phyloP scores from a whole-genome alignment of 805 yeast genomes.

The Nakazawaea ernobii region DNA sequence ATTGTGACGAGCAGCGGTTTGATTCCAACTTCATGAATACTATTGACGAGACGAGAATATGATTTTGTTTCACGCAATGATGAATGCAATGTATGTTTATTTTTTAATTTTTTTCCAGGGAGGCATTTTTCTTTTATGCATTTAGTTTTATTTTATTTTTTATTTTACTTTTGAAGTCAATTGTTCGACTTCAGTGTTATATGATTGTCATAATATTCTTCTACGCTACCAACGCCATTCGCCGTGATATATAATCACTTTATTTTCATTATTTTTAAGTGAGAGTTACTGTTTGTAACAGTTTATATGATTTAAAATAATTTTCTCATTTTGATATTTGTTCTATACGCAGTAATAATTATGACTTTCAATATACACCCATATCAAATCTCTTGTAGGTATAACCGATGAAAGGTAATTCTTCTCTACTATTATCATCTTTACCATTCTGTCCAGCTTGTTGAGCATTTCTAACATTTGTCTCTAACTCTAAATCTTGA shows the following conservation, averaged over 20 bases:
- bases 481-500: constrained; percentile 10
- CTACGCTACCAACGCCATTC: no score
- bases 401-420: constrained; percentile 94
- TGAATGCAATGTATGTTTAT: not conserved
- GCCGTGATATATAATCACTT: no score
- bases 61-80: not conserved
- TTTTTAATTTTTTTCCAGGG: not conserved
- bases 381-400: constrained; percentile 87
- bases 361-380: constrained; percentile 10
- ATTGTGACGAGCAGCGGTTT: constrained; percentile 9
- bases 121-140: not conserved
- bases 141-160: no score
- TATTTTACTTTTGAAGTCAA: no score
- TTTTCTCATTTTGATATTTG: no score
- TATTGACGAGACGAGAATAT: not conserved
- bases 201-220: no score
- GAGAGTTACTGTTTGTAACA: not conserved
- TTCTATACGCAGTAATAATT: not conserved
- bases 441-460: constrained; percentile 1
- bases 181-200: no score
- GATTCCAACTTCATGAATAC: constrained; percentile 1
- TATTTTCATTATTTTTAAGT: no score
- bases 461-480: constrained; percentile 5
- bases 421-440: constrained; percentile 62
- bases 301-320: no score